Evolutionary conservation across 208 protist genomes (phyloP).

Genomic region (Porcisia deanei): DNA sequence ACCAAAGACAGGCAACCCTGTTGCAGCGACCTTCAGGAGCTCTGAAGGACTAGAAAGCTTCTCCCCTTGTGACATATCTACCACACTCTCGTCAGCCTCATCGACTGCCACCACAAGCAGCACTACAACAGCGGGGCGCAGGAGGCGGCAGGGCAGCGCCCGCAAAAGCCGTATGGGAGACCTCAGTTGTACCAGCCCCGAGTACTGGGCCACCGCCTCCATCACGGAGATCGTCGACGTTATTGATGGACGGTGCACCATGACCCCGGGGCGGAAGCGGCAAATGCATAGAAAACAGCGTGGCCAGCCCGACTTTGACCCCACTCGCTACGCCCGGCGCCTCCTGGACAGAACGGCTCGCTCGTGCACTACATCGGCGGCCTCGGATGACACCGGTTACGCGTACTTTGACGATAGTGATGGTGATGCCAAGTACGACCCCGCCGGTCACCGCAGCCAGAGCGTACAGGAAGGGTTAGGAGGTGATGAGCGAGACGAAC

Average conservation of each 20-base stretch:
- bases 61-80: slow-evolving; percentile 26
- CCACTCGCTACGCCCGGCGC: slow-evolving; percentile 16
- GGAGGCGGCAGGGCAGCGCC: not conserved
- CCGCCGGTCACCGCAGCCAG: not conserved
- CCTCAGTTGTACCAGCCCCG: not conserved
- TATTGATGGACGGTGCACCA: slow-evolving; percentile 8
- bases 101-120: not conserved
- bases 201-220: slow-evolving; percentile 19
- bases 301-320: slow-evolving; percentile 8
- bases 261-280: not conserved
- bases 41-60: not conserved
- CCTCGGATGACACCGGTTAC: slow-evolving; percentile 3
- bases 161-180: not conserved
- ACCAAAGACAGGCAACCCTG: not conserved
- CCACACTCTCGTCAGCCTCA: slow-evolving; percentile 2
- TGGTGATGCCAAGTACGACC: not conserved
- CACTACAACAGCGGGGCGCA: not conserved
- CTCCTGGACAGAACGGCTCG: slow-evolving; percentile 10
- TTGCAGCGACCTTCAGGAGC: not conserved
- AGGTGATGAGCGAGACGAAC: too few species aligned
- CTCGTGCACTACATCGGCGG: not conserved
- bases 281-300: not conserved
- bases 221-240: slow-evolving; percentile 26
- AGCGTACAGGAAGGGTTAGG: not conserved
- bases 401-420: not conserved